These are phyloP conservation scores for Neurospora tetraspora DNA, from an alignment of 495 filamentous ascomycete genomes.

Conservation along the genomic window DNA sequence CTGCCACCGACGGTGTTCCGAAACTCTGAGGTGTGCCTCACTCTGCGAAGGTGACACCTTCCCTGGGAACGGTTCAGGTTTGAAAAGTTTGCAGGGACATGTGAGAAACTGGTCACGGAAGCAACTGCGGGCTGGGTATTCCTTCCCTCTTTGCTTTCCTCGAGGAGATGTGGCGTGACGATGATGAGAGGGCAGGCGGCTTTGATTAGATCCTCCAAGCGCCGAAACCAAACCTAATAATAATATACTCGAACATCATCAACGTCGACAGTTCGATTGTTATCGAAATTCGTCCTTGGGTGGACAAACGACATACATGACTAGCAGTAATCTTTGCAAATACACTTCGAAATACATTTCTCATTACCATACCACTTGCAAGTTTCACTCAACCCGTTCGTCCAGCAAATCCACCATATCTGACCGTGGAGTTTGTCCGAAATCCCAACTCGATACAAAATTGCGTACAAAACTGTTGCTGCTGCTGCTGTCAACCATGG, in stretches of 20 bases:
- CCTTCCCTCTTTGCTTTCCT: background rate
- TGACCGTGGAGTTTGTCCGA: background rate
- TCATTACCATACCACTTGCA: background rate
- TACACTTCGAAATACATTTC: background rate
- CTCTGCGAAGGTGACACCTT: background rate
- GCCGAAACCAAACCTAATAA: background rate
- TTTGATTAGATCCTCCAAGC: background rate
- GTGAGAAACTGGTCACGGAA: background rate
- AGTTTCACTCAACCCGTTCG: background rate
- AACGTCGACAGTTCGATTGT: background rate
- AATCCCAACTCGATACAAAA: background rate
- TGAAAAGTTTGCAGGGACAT: background rate
- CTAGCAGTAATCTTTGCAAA: background rate
- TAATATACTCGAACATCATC: background rate
- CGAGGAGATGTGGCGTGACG: background rate
- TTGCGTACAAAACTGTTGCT: background rate
- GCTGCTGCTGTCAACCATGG: background rate
- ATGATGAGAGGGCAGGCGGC: background rate
- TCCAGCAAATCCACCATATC: background rate
- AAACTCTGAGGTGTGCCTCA: background rate
- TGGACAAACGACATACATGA: background rate
- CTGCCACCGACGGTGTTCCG: background rate
- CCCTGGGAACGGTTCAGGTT: background rate
- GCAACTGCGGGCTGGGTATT: background rate
- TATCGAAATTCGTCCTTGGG: background rate